Evolutionary conservation across 345 rosid genomes (phyloP).

Genomic region (Corchorus olitorius): DNA sequence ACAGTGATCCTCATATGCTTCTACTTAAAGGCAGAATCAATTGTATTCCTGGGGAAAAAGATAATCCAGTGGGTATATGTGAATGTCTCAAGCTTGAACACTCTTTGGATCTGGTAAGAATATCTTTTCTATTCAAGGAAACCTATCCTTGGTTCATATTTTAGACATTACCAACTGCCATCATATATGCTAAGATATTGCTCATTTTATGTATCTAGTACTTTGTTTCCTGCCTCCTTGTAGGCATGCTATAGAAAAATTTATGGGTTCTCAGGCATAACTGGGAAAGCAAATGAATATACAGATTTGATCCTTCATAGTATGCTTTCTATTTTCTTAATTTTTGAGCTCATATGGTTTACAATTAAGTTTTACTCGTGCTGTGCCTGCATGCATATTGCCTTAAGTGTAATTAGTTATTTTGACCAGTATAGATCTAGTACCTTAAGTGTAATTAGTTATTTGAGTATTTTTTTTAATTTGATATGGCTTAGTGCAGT

Average conservation of each 20-base stretch:
- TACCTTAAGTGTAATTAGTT: background rate
- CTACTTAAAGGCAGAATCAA: conserved; percentile 4
- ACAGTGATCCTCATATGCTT: conserved; percentile 20
- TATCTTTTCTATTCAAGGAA: background rate
- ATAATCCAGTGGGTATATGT: conserved; percentile 10
- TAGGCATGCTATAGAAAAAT: background rate
- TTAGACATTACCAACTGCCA: background rate
- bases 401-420: background rate
- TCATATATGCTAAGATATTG: background rate
- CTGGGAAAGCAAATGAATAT: background rate
- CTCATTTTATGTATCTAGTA: background rate
- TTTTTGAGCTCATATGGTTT: background rate
- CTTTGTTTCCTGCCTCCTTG: background rate
- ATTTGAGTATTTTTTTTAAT: background rate
- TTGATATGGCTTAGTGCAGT: background rate
- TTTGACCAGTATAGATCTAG: background rate
- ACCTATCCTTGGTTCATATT: background rate
- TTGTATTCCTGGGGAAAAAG: background rate
- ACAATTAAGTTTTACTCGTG: background rate
- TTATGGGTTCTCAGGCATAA: background rate
- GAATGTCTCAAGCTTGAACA: conserved; percentile 14
- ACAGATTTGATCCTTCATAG: background rate
- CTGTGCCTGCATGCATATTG: background rate
- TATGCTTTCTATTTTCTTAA: background rate
- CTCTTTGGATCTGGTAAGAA: conserved; percentile 14